These are phyloP conservation scores for Abrus pulchellus DNA, from an alignment of 306 rosid genomes.

Conservation along the genomic window DNA sequence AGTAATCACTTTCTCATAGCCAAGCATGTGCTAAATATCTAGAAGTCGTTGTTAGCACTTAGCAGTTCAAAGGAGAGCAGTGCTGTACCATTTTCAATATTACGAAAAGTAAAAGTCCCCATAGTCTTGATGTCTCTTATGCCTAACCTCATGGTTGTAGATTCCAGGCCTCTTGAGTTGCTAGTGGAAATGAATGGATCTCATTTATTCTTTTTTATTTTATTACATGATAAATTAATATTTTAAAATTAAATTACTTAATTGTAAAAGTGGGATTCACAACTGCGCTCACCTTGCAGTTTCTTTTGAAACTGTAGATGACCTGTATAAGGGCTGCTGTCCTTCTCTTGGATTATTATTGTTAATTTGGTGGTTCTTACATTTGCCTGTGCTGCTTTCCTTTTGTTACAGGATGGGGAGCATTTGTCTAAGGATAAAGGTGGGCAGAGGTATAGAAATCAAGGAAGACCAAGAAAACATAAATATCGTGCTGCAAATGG, in stretches of 20 bases:
- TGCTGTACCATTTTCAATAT: neutral
- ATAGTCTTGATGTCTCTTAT: neutral
- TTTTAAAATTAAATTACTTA: neutral
- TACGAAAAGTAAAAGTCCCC: neutral
- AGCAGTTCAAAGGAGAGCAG: neutral
- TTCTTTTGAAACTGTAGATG: neutral
- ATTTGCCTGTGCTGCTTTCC: slow-evolving; percentile 34
- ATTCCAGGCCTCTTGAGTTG: neutral
- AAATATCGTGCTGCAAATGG: slow-evolving; percentile 78
- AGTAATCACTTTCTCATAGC: neutral
- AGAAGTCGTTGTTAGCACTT: neutral
- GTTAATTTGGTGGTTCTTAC: neutral
- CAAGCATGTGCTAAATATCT: slow-evolving; percentile 23
- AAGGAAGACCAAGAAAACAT: slow-evolving; percentile 72
- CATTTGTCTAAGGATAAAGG: slow-evolving; percentile 68
- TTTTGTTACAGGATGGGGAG: slow-evolving; percentile 67
- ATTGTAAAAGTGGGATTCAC: neutral
- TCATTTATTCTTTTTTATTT: neutral
- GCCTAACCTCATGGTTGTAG: neutral
- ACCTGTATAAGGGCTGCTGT: neutral
- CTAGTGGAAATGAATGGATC: neutral
- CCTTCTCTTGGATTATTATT: neutral
- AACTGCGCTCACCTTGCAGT: neutral
- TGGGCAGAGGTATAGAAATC: slow-evolving; percentile 75
- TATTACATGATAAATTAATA: neutral